Base-by-base conservation (phyloP, 192 early-diverging fungal species). In the Ambispora gerdemannii region DNA sequence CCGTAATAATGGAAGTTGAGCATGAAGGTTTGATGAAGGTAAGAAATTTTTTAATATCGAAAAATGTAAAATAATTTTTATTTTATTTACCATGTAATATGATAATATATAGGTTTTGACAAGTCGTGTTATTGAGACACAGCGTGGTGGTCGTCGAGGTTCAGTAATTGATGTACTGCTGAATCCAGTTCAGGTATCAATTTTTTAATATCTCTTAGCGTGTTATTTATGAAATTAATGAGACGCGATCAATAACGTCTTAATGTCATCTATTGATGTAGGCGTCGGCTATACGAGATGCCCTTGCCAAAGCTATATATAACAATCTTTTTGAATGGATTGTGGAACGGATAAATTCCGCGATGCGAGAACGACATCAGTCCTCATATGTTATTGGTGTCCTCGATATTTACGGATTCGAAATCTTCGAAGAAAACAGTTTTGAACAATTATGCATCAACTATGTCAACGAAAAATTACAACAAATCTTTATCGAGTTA, bases 381-480 rank as follows among this genome's bases (percentile, higher is more conserved):
- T 72, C 84, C 34, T 72, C 80, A n/a, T 88, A 86, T 72, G 87
- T 86, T 24, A 84, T 98, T 49, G 97, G 97, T 69, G 96, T 99
- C 49, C 77, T 99, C 67, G 96, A 99, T 81, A 99, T 99, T 75
- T 99, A 98, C 71, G 97, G 97, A 28, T 98, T 98, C 70, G 96
- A 98, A 84, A 91, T 93, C 72, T 94, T 93, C 75, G 83, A 96
- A 50, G 88, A 92, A 55, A 98, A 98, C 83, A 93, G 91, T 60
- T 98, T 97, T 73, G 96, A 99, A 82, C 97, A 99, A 82, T 86
- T 99, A 70, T 98, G 95, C 78, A 99, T 99, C 84, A 99, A 97
- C 81, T 99, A 96, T 68, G 93, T 94, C 73, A 98, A 97, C 77
- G 95, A 98, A 72, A 92, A 92, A 74, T 81, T 98, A 61, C 97